A percentile compares a stretch with the other conserved stretches of the same genome.
phyloP scores from a whole-genome alignment of 108 stramenopile species.

The Cyclotella cryptica region DNA sequence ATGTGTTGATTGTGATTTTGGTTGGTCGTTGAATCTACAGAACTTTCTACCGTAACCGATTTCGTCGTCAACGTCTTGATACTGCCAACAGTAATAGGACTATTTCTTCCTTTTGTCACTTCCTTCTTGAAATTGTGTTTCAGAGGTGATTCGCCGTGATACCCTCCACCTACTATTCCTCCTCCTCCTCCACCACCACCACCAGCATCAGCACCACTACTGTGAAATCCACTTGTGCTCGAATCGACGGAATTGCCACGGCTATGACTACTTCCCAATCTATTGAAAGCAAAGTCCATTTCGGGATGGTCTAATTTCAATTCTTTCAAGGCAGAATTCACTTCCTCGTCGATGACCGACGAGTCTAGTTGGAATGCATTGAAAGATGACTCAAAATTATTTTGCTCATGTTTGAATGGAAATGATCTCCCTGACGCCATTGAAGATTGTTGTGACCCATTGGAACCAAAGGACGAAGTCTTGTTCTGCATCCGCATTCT shows the following conservation, averaged over 20 bases:
- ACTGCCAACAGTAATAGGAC: constrained; percentile 30
- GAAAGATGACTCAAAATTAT: constrained; percentile 34
- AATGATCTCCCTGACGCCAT: not conserved
- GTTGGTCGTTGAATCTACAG: constrained; percentile 19
- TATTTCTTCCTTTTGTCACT: constrained; percentile 1
- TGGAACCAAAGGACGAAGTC: not conserved
- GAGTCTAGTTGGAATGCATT: constrained; percentile 76
- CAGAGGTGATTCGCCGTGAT: not conserved
- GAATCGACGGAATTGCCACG: constrained; percentile 16
- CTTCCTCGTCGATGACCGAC: constrained; percentile 69
- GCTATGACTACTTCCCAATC: not conserved
- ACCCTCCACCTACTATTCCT: not conserved
- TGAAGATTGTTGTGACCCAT: not conserved
- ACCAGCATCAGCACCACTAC: not conserved
- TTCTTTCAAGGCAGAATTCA: constrained; percentile 74
- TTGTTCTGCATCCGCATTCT: constrained; percentile 41
- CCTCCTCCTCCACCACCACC: not conserved
- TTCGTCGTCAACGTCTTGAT: constrained; percentile 38
- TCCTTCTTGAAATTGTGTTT: not conserved
- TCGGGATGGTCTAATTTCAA: constrained; percentile 58
- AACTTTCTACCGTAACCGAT: constrained; percentile 36
- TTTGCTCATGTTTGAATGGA: not conserved
- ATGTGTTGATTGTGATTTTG: not conserved
- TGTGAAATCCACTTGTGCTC: not conserved
- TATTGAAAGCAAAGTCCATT: constrained; percentile 20